Evolutionary conservation across 176 grass and related monocot species (phyloP).

Genomic region (Canna indica): DNA sequence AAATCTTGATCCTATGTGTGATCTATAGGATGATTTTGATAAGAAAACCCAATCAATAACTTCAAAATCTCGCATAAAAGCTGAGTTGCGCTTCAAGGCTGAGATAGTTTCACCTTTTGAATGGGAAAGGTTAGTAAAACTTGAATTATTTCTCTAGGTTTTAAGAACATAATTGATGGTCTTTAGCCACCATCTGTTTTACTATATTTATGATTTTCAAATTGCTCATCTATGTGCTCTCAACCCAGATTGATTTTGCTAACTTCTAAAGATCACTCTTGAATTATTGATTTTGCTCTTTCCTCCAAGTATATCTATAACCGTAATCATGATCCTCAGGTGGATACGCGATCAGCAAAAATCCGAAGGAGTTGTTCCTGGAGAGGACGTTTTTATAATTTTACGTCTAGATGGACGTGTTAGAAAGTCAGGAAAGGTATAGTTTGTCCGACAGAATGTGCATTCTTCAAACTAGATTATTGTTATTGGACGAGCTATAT

Average conservation of each 20-base stretch:
- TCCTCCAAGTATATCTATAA: neutral
- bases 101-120: constrained; percentile 84
- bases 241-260: too few species aligned
- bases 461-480: constrained; percentile 5
- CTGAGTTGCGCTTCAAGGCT: constrained; percentile 84
- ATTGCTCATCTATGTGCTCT: neutral
- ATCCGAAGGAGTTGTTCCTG: constrained; percentile 63
- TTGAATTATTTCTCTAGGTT: neutral
- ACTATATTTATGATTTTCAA: neutral
- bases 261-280: neutral
- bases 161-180: neutral
- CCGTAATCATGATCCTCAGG: constrained; percentile 25
- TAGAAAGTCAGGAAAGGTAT: constrained; percentile 89
- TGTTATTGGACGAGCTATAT: neutral
- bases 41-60: constrained; percentile 65
- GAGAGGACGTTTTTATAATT: constrained; percentile 79
- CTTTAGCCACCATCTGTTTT: neutral
- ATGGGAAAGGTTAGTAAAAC: constrained; percentile 75
- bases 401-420: constrained; percentile 79
- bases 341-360: constrained; percentile 84
- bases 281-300: neutral
- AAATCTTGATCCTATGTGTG: neutral
- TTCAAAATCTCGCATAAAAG: constrained; percentile 61
- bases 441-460: constrained; percentile 1
- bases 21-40: constrained; percentile 66